Evolutionary conservation across 345 rosid species (phyloP), one percentile per base, ranked within the genome.

Genomic region (Cardiospermum halicacabum): DNA sequence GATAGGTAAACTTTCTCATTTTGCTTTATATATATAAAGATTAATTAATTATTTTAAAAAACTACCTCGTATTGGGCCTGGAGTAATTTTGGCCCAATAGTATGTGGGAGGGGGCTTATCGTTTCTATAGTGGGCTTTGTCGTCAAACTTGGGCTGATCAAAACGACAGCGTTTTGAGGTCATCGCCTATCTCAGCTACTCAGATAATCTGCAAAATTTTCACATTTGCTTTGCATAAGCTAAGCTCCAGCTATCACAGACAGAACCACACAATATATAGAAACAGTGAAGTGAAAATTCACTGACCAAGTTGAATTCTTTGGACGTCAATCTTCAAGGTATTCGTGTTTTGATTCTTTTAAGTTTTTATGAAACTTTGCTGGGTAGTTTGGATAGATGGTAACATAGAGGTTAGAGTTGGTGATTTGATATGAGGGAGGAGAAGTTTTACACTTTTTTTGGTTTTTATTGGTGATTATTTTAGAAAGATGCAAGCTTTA

Each of bases 401-500:
- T 27, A 54, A 39, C 7, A 5, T 21, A 7, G 32, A 30, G 25
- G 30, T 58, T 51, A 13, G 26, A 9, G 18, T 58, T 7, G 11
- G 28, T 45, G 56, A 60, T 70, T 60, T 70, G 30, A 11, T 53
- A 49, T 43, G 60, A 63, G 69, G n/a, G 16, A 67, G n/a, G 16
- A 26, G 51, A 53, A 24, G 60, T 32, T 62, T 21, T 39, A 32
- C 31, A 69, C 59, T 42, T 62, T 73, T 67, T 64, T 65, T 65
- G 56, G 36, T 50, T 13, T 50, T 58, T 34, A 27, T 56, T 68
- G 32, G 56, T 67, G 50, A 69, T 21, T 56, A 67, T 25, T 32
- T 11, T 48, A 42, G 39, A 64, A 84, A 83, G 74, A 93, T 89
- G 97, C 93, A 86, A 82, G 71, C 85, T 86, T 82, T 86, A 69